Percentiles rank a stretch among this genome's conserved stretches.
Evolutionary conservation across 345 rosid species (phyloP).

Genomic region (Isatis tinctoria): DNA sequence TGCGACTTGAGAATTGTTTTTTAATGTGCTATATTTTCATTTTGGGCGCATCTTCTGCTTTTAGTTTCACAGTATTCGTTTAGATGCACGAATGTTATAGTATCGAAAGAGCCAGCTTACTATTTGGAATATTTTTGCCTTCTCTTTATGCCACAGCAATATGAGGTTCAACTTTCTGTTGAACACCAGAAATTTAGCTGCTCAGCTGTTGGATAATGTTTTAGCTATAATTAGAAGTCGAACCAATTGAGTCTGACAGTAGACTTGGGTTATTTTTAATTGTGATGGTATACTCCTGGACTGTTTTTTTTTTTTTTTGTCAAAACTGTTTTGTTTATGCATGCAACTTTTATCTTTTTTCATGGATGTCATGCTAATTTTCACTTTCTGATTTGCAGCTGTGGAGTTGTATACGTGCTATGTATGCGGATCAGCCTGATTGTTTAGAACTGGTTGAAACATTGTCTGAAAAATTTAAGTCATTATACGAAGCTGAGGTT

Average conservation of each 20-base stretch:
- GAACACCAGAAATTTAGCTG: neutral
- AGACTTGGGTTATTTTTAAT: neutral
- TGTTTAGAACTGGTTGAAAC: slow-evolving; percentile 64
- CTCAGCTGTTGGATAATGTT: slow-evolving; percentile 2
- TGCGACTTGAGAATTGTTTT: slow-evolving; percentile 11
- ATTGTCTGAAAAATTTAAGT: slow-evolving; percentile 67
- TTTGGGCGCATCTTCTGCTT: neutral
- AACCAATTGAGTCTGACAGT: neutral
- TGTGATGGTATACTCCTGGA: neutral
- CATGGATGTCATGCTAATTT: slow-evolving; percentile 21
- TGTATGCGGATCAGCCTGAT: slow-evolving; percentile 69
- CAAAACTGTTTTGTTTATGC: neutral
- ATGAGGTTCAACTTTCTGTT: neutral
- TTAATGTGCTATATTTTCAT: neutral
- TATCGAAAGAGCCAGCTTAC: neutral
- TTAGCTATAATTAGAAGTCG: neutral
- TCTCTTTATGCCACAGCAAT: neutral
- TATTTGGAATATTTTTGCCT: neutral
- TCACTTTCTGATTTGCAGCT: slow-evolving; percentile 57
- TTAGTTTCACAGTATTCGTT: slow-evolving; percentile 1
- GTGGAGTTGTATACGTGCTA: slow-evolving; percentile 64
- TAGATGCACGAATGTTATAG: neutral
- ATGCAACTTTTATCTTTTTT: slow-evolving; percentile 9
- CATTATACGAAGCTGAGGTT: slow-evolving; percentile 73
- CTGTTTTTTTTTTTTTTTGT: too few species aligned